Percentiles rank a stretch among this genome's conserved stretches.
Evolutionary conservation across 768 basidiomycete species (phyloP).

Genomic region (Suillus sp.): DNA sequence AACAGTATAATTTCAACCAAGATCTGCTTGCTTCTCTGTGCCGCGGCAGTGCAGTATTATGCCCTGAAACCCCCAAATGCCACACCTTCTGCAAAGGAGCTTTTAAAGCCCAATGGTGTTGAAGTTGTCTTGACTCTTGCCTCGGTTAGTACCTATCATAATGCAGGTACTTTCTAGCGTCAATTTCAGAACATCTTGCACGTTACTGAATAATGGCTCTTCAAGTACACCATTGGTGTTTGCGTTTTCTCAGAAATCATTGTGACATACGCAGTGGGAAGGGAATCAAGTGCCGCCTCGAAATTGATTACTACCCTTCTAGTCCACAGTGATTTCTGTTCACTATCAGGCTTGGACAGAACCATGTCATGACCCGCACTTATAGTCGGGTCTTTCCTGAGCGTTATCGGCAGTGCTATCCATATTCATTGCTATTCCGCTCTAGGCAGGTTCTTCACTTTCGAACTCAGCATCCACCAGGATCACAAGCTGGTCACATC

Average conservation of each 20-base stretch:
- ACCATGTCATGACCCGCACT: not conserved
- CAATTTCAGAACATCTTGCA: not conserved
- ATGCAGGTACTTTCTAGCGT: not conserved
- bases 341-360: not conserved
- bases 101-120: not conserved
- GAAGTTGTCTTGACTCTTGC: not conserved
- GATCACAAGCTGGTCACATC: conserved; percentile 39
- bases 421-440: conserved; percentile 38
- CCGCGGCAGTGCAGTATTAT: conserved; percentile 2
- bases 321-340: conserved; percentile 9
- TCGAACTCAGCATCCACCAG: conserved; percentile 38
- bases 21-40: conserved; percentile 4
- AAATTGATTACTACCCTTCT: not conserved
- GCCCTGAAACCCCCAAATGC: conserved; percentile 9
- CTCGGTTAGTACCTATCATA: too few species aligned
- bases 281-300: not conserved
- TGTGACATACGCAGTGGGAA: not conserved
- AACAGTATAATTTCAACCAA: conserved; percentile 3
- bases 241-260: conserved; percentile 1
- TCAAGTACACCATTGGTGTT: not conserved
- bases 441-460: conserved; percentile 42
- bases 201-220: not conserved
- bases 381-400: conserved; percentile 25
- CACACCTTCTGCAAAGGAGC: conserved; percentile 8
- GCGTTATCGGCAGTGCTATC: conserved; percentile 27